Evolutionary conservation across 1,284 basidiomycete species (phyloP).

Genomic region (Marasmius sp.): DNA sequence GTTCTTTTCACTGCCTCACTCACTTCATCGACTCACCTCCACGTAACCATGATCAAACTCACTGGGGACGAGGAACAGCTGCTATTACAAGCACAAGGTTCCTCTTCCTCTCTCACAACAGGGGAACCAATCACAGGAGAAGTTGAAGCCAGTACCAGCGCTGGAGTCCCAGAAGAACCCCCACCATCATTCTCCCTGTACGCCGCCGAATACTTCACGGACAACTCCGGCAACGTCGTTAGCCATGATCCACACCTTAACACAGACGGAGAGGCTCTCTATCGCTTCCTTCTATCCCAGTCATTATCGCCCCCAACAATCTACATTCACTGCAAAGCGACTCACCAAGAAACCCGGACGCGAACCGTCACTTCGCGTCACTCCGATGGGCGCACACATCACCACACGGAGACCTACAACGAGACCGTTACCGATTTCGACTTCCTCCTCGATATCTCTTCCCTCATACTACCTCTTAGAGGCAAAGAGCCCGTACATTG

Average conservation of each 20-base stretch:
- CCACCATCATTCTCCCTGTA: conserved; percentile 67
- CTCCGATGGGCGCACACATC: conserved; percentile 32
- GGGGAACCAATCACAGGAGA: neutral
- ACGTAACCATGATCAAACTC: neutral
- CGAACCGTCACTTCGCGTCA: conserved; percentile 46
- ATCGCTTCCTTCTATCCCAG: neutral
- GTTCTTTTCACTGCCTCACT: too few species aligned
- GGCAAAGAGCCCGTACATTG: conserved; percentile 42
- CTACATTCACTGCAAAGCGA: conserved; percentile 52
- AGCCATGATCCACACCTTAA: conserved; percentile 75
- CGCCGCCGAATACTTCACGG: conserved; percentile 56
- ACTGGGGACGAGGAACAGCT: neutral
- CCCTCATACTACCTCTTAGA: conserved; percentile 23
- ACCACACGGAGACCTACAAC: conserved; percentile 42
- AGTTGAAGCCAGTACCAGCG: neutral
- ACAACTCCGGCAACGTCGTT: conserved; percentile 50
- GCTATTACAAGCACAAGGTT: neutral
- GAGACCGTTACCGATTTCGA: conserved; percentile 66
- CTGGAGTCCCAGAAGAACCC: conserved; percentile 27
- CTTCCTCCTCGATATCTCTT: conserved; percentile 54
- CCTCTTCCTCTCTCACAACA: neutral
- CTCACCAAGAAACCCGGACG: conserved; percentile 54
- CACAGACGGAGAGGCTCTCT: conserved; percentile 53
- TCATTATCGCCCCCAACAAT: neutral
- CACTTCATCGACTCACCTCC: neutral